Conservation (phyloP, 768 basidiomycete species). For the Panellus pusillus region DNA sequence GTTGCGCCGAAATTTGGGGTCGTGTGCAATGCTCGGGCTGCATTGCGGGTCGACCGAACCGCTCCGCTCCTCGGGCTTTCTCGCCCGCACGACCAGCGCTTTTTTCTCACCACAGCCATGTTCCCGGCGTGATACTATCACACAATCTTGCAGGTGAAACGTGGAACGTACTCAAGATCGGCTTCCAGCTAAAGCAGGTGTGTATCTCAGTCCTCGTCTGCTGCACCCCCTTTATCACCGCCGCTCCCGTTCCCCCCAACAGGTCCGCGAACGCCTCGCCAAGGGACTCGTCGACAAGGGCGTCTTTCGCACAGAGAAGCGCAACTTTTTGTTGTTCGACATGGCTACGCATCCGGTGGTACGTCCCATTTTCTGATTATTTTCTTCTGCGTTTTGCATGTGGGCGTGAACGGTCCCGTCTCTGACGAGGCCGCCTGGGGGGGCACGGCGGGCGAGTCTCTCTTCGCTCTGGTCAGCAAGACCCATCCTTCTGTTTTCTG, state of each 20-base stretch:
- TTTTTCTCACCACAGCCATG: too few relatives aligned
- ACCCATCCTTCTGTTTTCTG: too few relatives aligned
- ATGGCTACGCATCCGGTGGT: constrained; percentile 97
- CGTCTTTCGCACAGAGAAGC: constrained; percentile 96
- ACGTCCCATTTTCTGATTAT: not conserved
- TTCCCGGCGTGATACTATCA: too few relatives aligned
- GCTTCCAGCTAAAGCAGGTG: constrained; percentile 72
- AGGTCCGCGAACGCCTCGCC: constrained; percentile 95
- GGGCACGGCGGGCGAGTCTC: too few relatives aligned
- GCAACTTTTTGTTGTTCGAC: constrained; percentile 97
- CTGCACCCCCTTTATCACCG: not conserved
- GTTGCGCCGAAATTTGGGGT: too few relatives aligned
- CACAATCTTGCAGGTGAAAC: constrained; percentile 75
- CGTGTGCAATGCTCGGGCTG: too few relatives aligned
- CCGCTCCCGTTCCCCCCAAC: too few relatives aligned
- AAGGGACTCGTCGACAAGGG: constrained; percentile 99
- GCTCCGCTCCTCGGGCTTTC: too few relatives aligned
- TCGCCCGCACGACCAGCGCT: too few relatives aligned
- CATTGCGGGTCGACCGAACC: too few relatives aligned
- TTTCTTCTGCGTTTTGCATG: not conserved
- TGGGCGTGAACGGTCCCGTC: not conserved
- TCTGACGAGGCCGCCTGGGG: too few relatives aligned
- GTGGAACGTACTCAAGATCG: constrained; percentile 99
- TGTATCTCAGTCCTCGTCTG: not conserved
- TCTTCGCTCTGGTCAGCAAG: too few relatives aligned